Conservation (phyloP, 768 basidiomycete genomes). For the Pulveroboletus sp. region DNA sequence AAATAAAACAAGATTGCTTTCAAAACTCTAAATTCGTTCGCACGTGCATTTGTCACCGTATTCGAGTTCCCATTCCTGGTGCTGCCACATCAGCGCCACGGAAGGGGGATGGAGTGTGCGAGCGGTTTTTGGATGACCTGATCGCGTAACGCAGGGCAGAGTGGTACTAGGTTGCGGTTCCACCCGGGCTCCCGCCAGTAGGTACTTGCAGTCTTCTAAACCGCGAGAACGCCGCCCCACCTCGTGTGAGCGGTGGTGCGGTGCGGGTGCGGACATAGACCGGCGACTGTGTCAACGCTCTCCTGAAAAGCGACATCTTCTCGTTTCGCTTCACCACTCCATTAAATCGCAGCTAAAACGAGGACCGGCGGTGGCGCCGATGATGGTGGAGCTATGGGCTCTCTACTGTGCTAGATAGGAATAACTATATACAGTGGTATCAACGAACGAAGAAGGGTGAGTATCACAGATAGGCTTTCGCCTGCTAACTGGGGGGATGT, state of each 20-base stretch:
- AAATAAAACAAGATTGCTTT: no score
- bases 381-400: background rate
- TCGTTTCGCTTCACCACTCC: conserved; percentile 12
- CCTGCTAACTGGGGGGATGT: background rate
- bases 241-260: conserved; percentile 1
- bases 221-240: conserved; percentile 6
- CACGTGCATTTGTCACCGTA: no score
- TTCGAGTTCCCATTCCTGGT: background rate
- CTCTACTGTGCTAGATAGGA: conserved; percentile 23
- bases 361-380: background rate
- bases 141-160: background rate
- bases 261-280: conserved; percentile 2
- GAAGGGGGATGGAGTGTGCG: no score
- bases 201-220: background rate
- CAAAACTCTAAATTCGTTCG: no score
- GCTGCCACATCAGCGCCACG: background rate
- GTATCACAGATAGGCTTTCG: conserved; percentile 7
- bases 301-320: conserved; percentile 8
- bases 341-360: background rate
- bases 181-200: no score
- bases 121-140: background rate
- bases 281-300: background rate
- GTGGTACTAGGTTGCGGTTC: background rate
- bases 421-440: conserved; percentile 29
- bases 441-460: conserved; percentile 14